Conservation (phyloP, 768 basidiomycete genomes). For the Fomitopsis pulvina region DNA sequence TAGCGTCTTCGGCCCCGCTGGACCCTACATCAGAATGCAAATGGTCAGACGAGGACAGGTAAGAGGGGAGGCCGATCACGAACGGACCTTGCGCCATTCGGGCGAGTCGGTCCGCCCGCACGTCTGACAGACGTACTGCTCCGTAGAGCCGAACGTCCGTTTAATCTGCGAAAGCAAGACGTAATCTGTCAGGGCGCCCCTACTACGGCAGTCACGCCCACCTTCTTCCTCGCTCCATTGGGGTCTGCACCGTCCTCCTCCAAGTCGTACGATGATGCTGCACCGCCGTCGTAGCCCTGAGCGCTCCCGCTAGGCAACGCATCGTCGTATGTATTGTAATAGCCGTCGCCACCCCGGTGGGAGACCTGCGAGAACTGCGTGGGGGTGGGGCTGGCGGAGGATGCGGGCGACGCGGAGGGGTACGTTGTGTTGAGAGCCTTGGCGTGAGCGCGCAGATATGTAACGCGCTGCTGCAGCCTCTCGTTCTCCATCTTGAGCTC, state of each 20-base stretch:
- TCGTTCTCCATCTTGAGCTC: constrained; percentile 90
- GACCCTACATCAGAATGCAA: constrained; percentile 52
- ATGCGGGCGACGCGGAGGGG: not conserved
- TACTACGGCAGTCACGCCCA: constrained; percentile 15
- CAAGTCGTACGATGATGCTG: not conserved
- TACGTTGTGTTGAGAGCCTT: constrained; percentile 8
- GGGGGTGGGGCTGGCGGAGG: not conserved
- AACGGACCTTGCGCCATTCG: constrained; percentile 85
- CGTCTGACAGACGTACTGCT: constrained; percentile 83
- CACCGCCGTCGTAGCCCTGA: not conserved
- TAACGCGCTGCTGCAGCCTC: constrained; percentile 57
- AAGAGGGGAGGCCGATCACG: constrained; percentile 9
- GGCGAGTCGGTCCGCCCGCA: constrained; percentile 96
- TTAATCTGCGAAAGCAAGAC: constrained; percentile 10
- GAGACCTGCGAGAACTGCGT: not conserved
- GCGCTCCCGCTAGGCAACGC: not conserved
- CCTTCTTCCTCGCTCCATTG: constrained; percentile 56
- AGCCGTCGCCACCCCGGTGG: not conserved
- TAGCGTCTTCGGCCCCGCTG: constrained; percentile 91
- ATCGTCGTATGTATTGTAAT: constrained; percentile 3
- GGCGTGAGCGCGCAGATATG: constrained; percentile 30
- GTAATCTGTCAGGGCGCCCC: not conserved
- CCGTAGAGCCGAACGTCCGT: constrained; percentile 25
- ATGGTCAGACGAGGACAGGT: constrained; percentile 8
- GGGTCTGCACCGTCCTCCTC: constrained; percentile 26